Percentiles rank a stretch among this genome's conserved stretches.
phyloP scores from a whole-genome alignment of 2,329 filamentous ascomycete species.

The Colletotrichum sublineola region DNA sequence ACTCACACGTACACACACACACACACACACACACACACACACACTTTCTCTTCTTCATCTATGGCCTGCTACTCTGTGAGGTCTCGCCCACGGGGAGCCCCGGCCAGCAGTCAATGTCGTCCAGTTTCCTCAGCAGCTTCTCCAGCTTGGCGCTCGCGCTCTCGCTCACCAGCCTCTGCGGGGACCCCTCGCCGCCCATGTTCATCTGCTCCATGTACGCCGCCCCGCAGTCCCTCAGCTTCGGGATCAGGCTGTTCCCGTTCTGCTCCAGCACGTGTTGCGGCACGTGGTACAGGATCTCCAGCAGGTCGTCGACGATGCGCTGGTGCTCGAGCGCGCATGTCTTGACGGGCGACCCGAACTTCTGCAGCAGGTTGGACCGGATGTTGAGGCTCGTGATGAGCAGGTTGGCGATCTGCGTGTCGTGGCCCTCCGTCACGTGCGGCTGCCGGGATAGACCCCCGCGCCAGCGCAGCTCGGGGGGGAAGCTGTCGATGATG shows the following conservation, averaged over 20 bases:
- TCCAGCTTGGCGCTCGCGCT: conserved; percentile 46
- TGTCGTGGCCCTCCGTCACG: conserved; percentile 52
- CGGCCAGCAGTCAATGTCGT: conserved; percentile 51
- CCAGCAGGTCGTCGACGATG: conserved; percentile 53
- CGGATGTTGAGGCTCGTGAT: conserved; percentile 54
- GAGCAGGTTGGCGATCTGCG: conserved; percentile 54
- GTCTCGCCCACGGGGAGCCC: conserved; percentile 34
- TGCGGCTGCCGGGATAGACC: conserved; percentile 49
- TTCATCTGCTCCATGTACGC: conserved; percentile 49
- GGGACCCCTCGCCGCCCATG: conserved; percentile 19
- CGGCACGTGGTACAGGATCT: conserved; percentile 53
- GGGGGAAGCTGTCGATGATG: conserved; percentile 50
- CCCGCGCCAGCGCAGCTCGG: conserved; percentile 53
- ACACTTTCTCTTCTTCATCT: background rate
- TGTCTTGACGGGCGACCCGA: conserved; percentile 42
- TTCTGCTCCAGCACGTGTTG: conserved; percentile 52
- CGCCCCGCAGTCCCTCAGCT: conserved; percentile 53
- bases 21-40: background rate
- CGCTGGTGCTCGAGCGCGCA: conserved; percentile 47
- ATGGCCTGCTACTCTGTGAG: conserved; percentile 18
- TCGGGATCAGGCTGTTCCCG: conserved; percentile 52
- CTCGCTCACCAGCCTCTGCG: conserved; percentile 37
- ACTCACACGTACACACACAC: background rate
- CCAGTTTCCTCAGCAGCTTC: conserved; percentile 48
- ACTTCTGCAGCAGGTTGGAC: conserved; percentile 53